Base-by-base conservation (phyloP, 495 filamentous ascomycete genomes). In the Podospora anserina region DNA sequence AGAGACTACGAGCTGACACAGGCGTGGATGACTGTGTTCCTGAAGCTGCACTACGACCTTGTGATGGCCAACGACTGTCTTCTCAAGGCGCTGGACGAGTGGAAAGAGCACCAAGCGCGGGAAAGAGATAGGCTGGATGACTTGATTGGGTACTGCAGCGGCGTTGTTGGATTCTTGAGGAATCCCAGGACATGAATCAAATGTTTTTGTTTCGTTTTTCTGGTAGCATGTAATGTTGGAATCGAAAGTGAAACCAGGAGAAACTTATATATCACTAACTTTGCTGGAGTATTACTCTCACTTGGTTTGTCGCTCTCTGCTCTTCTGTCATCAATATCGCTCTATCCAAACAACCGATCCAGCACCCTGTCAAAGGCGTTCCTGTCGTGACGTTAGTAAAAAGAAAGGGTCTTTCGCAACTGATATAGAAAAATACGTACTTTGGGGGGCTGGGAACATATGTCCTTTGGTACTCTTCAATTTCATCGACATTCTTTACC, bases 1-100 rank as follows among this genome's bases (percentile, higher is more conserved):
- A 85, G 83, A 57, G 95, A 99, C 80, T 99, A 94, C 77, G 95
- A 99, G 76, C 84, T 99, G 61, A 89, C 92, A 55, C 93, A 97
- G 79, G 92, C 92, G 11, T 99, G 96, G 95, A 97, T 99, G 91
- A 87, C 88, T 18, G 93, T 97, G 0, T 95, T 97, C 72, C 72
- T 99, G 65, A 86, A 89, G 62, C 76, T 94, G 49, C 93, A 97
- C 78, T 82, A 81, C 64, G 83, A 85, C 71, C 55, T 81, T 56
- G 77, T 84, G 66, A 80, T 78, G 75, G 78, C 67, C 67, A 81
- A 74, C 72, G 71, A 77, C 71, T 61, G 68, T 54, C 74, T 81
- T 64, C 80, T 84, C 66, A 76, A 78, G 11, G 86, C 82, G 66
- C 75, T 95, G 64, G 73, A 74, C 27, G 79, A 82, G 66, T 96